phyloP scores from a whole-genome alignment of 805 yeast species.

The Candida railenensis region DNA sequence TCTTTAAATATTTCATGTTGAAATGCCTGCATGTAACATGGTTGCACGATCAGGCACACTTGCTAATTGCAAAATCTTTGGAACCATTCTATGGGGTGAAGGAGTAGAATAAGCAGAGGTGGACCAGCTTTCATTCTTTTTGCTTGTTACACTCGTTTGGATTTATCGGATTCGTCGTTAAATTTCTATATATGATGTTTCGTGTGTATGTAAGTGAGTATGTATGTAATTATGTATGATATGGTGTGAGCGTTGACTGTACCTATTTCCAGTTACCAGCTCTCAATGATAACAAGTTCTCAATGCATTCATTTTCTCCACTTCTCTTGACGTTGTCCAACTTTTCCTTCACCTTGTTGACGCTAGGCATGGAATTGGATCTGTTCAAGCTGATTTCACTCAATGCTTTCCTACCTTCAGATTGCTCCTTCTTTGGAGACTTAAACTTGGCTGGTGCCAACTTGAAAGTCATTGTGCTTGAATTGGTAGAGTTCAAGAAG shows the following conservation, averaged over 20 bases:
- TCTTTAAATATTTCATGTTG: too few relatives aligned
- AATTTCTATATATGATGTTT: neutral
- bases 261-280: slow-evolving; percentile 31
- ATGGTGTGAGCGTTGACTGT: too few relatives aligned
- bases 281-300: slow-evolving; percentile 40
- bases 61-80: too few relatives aligned
- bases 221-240: too few relatives aligned
- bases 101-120: too few relatives aligned
- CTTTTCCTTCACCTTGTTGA: slow-evolving; percentile 7
- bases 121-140: too few relatives aligned
- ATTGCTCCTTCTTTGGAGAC: slow-evolving; percentile 15
- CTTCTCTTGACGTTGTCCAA: slow-evolving; percentile 6
- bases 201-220: too few relatives aligned
- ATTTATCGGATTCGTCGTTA: neutral
- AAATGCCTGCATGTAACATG: too few relatives aligned
- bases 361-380: neutral
- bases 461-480: slow-evolving; percentile 36
- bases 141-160: too few relatives aligned
- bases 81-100: too few relatives aligned
- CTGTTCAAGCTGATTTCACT: slow-evolving; percentile 20
- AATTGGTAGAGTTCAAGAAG: slow-evolving; percentile 24
- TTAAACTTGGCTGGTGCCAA: slow-evolving; percentile 25
- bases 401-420: slow-evolving; percentile 25
- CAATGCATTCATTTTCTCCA: slow-evolving; percentile 30
- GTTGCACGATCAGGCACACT: too few relatives aligned